phyloP scores from a whole-genome alignment of 768 basidiomycete species.

The Suillus luteus region DNA sequence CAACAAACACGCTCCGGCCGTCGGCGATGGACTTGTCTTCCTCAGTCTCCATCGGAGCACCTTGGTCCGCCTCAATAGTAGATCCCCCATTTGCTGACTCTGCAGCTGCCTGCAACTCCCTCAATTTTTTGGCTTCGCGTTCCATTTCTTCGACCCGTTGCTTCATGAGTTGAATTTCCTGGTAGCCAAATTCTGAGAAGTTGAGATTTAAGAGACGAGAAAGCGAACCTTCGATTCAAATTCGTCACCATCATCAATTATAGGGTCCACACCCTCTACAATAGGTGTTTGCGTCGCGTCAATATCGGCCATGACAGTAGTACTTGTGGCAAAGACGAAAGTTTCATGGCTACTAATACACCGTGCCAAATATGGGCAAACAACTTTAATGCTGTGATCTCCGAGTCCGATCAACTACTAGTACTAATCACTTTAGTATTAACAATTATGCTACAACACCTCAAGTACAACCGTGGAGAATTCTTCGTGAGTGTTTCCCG shows the following conservation, averaged over 20 bases:
- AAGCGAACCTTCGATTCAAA: conserved; percentile 57
- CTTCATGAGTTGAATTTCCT: conserved; percentile 92
- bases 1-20: conserved; percentile 87
- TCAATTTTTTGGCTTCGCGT: conserved; percentile 81
- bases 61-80: conserved; percentile 46
- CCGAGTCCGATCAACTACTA: neutral
- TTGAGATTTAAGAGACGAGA: conserved; percentile 12
- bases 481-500: neutral
- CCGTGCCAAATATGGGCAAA: conserved; percentile 32
- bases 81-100: conserved; percentile 55
- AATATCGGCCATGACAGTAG: conserved; percentile 51
- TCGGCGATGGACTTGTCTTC: conserved; percentile 86
- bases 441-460: neutral
- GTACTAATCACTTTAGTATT: neutral
- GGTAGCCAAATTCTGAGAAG: conserved; percentile 25
- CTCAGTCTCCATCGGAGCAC: conserved; percentile 69
- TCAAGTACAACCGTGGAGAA: neutral
- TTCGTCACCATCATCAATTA: conserved; percentile 62
- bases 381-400: conserved; percentile 9
- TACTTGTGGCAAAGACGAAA: conserved; percentile 23
- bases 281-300: conserved; percentile 44
- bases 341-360: conserved; percentile 21
- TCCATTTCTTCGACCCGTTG: conserved; percentile 94
- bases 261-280: conserved; percentile 33
- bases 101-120: conserved; percentile 82